A percentile compares a stretch with the other conserved stretches of the same genome.
phyloP scores from a whole-genome alignment of 2,329 filamentous ascomycete species.

The Epichloe festucae region DNA sequence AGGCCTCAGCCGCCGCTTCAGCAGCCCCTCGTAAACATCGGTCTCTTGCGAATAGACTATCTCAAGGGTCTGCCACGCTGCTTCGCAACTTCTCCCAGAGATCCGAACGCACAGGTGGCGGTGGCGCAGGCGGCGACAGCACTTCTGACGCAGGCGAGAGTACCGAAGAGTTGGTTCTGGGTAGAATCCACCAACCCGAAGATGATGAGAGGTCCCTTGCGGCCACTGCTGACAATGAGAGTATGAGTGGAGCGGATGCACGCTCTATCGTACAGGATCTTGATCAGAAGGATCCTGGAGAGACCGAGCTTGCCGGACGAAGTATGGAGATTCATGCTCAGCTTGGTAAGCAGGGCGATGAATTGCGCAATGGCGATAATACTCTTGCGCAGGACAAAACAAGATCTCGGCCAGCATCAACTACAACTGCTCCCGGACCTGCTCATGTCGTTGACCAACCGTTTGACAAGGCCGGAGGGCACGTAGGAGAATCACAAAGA shows the following conservation, averaged over 20 bases:
- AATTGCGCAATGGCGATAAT: background rate
- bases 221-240: constrained; percentile 44
- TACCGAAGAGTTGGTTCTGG: constrained; percentile 32
- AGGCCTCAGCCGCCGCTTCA: constrained; percentile 15
- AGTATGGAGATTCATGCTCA: constrained; percentile 29
- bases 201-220: constrained; percentile 39
- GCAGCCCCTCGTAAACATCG: constrained; percentile 13
- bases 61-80: constrained; percentile 31
- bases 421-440: background rate
- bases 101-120: constrained; percentile 10
- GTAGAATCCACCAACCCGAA: constrained; percentile 19
- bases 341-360: constrained; percentile 13
- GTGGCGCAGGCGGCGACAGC: constrained; percentile 1
- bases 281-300: constrained; percentile 8
- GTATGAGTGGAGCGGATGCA: constrained; percentile 26
- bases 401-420: background rate
- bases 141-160: constrained; percentile 22
- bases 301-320: constrained; percentile 6
- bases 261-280: constrained; percentile 10
- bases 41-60: constrained; percentile 35
- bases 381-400: background rate
- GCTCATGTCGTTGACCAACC: background rate
- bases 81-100: constrained; percentile 31
- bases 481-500: background rate
- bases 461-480: background rate